These are phyloP conservation scores for Pseudomassariella vexata DNA, from an alignment of 2,329 filamentous ascomycete species.

Conservation along the genomic window DNA sequence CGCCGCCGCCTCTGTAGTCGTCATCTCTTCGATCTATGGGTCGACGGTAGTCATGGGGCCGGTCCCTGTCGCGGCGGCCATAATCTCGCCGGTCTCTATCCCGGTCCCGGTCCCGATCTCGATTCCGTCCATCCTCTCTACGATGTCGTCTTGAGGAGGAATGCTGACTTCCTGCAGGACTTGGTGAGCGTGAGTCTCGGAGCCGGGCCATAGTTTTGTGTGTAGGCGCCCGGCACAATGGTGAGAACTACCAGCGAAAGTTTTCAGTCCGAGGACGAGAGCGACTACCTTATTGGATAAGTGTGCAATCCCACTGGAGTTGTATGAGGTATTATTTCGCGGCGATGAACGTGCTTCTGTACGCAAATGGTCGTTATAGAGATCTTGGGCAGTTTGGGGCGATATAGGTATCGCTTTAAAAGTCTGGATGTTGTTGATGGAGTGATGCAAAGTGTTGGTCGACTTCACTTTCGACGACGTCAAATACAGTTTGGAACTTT, in stretches of 20 bases:
- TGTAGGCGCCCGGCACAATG: slow-evolving; percentile 28
- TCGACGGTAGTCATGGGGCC: slow-evolving; percentile 56
- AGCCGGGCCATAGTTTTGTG: slow-evolving; percentile 51
- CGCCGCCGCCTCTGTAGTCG: slow-evolving; percentile 45
- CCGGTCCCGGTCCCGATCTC: slow-evolving; percentile 42
- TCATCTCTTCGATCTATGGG: slow-evolving; percentile 64
- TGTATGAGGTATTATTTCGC: too few species aligned
- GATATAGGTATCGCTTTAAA: too few species aligned
- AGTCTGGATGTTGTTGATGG: too few species aligned
- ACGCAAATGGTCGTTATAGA: too few species aligned
- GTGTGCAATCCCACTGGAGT: too few species aligned
- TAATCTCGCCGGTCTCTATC: slow-evolving; percentile 43
- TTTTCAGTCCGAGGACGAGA: too few species aligned
- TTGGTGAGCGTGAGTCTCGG: slow-evolving; percentile 79
- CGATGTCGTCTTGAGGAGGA: slow-evolving; percentile 64
- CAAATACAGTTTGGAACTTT: too few species aligned
- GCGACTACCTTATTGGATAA: too few species aligned
- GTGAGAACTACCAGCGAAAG: slow-evolving; percentile 8
- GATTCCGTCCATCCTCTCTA: slow-evolving; percentile 52
- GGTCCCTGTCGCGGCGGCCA: slow-evolving; percentile 43
- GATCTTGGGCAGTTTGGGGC: too few species aligned
- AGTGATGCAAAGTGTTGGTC: too few species aligned
- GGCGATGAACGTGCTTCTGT: too few species aligned
- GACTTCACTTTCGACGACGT: too few species aligned
- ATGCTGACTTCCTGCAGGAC: slow-evolving; percentile 81